Conservation (phyloP, 2,329 filamentous ascomycete species). For the Aspergillus costaricaensis region DNA sequence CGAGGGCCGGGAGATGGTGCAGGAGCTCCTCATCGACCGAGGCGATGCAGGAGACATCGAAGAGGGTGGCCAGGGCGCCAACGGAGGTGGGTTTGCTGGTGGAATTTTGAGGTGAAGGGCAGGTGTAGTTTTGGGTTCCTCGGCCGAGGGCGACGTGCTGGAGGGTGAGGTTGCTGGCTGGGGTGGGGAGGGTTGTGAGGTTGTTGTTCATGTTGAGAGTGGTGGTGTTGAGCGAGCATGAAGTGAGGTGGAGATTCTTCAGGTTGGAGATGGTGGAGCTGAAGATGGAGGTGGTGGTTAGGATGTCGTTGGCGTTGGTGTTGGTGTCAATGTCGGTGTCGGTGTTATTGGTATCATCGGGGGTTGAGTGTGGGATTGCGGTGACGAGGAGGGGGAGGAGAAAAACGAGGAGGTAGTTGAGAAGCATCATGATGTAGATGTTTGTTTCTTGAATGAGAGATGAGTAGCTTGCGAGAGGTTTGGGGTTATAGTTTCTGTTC, state of each 20-base stretch:
- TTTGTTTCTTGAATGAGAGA: not conserved
- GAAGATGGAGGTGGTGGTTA: slow-evolving; percentile 1
- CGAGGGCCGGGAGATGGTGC: slow-evolving; percentile 29
- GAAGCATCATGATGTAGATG: slow-evolving; percentile 3
- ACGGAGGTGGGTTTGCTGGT: slow-evolving; percentile 37
- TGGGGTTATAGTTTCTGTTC: not conserved
- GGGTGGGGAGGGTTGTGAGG: slow-evolving; percentile 29
- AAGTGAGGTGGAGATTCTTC: slow-evolving; percentile 10
- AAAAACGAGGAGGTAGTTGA: not conserved
- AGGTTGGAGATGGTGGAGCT: not conserved
- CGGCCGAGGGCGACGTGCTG: slow-evolving; percentile 50
- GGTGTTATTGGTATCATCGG: too few species aligned
- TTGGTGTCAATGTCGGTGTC: too few species aligned
- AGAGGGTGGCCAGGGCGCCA: slow-evolving; percentile 50
- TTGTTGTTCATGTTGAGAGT: slow-evolving; percentile 16
- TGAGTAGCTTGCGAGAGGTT: not conserved
- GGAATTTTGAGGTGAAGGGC: slow-evolving; percentile 26
- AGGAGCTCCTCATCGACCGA: slow-evolving; percentile 28
- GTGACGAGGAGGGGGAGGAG: not conserved
- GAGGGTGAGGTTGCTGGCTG: slow-evolving; percentile 35
- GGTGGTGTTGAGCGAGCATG: slow-evolving; percentile 26
- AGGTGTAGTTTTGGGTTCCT: slow-evolving; percentile 56
- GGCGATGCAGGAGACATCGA: slow-evolving; percentile 46
- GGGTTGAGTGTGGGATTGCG: not conserved
- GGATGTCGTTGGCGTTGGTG: not conserved